These are phyloP conservation scores for Puccinia polysora DNA, from an alignment of 1,284 basidiomycete genomes.

Conservation along the genomic window DNA sequence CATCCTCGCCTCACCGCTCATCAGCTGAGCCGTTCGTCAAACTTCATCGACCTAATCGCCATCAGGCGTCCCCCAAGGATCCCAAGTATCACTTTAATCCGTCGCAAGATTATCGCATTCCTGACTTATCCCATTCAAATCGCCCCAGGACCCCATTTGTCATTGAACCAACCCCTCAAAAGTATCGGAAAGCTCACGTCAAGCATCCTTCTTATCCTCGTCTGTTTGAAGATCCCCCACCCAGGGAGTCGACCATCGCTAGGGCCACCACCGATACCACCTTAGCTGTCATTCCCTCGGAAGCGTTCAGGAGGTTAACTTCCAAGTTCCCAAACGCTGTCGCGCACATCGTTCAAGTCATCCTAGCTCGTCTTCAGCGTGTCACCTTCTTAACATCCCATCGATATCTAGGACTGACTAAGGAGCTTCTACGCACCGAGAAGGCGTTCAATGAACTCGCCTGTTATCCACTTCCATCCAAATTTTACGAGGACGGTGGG, in stretches of 20 bases:
- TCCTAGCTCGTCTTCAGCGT: conserved; percentile 87
- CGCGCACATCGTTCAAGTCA: conserved; percentile 95
- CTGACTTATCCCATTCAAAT: too few relatives aligned
- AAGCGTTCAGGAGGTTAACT: conserved; percentile 83
- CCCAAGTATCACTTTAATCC: background rate
- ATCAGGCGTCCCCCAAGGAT: background rate
- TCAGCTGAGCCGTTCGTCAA: conserved; percentile 1
- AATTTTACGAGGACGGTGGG: conserved; percentile 91
- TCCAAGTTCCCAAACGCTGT: conserved; percentile 95
- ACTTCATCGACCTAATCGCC: background rate
- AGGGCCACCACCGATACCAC: conserved; percentile 90
- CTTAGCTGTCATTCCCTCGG: conserved; percentile 95
- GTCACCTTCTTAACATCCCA: conserved; percentile 95
- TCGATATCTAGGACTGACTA: conserved; percentile 89
- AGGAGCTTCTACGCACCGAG: conserved; percentile 91
- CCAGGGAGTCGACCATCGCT: conserved; percentile 61
- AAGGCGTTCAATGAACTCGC: conserved; percentile 94
- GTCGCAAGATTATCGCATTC: too few relatives aligned
- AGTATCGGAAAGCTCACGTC: background rate
- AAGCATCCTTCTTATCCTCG: background rate
- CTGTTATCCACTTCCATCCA: conserved; percentile 81
- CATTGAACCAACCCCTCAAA: conserved; percentile 11
- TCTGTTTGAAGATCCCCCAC: conserved; percentile 9
- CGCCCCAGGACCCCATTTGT: background rate
- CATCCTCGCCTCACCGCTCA: background rate